Base-by-base conservation (phyloP, 176 grass and related monocot species). In the Metroxylon sagu region DNA sequence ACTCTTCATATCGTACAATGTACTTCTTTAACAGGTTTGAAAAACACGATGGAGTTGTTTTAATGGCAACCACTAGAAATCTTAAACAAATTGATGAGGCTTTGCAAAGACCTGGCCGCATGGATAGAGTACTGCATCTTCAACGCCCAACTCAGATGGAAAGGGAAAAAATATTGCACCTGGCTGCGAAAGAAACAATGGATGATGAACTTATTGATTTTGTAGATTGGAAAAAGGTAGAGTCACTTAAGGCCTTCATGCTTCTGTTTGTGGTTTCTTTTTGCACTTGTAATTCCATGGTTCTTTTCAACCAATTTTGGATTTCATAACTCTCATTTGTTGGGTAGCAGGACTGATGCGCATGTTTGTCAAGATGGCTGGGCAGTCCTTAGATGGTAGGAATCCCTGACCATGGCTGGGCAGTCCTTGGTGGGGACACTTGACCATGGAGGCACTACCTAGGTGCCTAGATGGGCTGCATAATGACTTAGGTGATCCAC, bases 31-130 rank as follows among this genome's bases (percentile, higher is more conserved):
- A 14, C 54, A 76, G 74, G 56, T 76, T 76, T 68, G 74, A 76
- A 54, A 76, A 76, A 35, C 74, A 76, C 61, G 62, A 76, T 68
- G 74, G 74, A 54, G 74, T 76, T 53, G 64, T 76, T 60, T 56
- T 76, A 49, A 61, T 76, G 27, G 74, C 74, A 6, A 76, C 74
- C 8, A 60, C 74, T 39, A 67, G 64, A 60, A 76, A 68, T 25
- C 28, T 76, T 67, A 76, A 68, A 50, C 55, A 69, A 76, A 76
- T 76, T 54, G 70, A 73, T 48, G 70, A 56, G 16, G 70, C 70
- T 53, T 73, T 73, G 50, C 17, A 30, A 73, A 54, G 70, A 62
- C 70, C 70, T 26, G 70, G 70, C 12, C 70, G 70, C 14, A 73
- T 73, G 70, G 70, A 73, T 55, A 73, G 70, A 16, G 50, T 73